These are phyloP conservation scores for Pyrenophora teres DNA, from an alignment of 2,329 filamentous ascomycete species.

Conservation along the genomic window DNA sequence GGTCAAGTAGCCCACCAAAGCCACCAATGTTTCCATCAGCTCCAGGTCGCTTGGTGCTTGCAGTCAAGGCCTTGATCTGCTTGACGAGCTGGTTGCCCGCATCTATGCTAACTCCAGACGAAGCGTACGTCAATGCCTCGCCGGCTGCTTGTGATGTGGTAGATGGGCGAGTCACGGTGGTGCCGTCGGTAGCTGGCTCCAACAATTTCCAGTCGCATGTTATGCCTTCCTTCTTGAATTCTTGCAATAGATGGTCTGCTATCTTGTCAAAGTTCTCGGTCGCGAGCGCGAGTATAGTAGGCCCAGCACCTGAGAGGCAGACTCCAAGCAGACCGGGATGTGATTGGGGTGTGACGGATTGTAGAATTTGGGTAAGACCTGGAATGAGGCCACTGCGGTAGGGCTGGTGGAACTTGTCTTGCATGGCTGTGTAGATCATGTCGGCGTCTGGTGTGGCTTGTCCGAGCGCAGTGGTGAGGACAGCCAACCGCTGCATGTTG, in stretches of 20 bases:
- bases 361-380: conserved; percentile 85
- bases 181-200: conserved; percentile 78
- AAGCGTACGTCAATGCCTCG: conserved; percentile 77
- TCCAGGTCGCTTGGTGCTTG: conserved; percentile 80
- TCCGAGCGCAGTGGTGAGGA: conserved; percentile 86
- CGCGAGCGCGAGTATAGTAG: conserved; percentile 90
- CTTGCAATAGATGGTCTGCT: conserved; percentile 74
- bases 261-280: conserved; percentile 89
- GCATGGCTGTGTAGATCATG: conserved; percentile 97
- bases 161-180: conserved; percentile 46
- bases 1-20: conserved; percentile 86
- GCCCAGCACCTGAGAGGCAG: conserved; percentile 91
- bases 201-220: conserved; percentile 85
- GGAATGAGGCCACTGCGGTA: conserved; percentile 92
- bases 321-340: conserved; percentile 91
- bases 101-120: conserved; percentile 92
- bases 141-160: conserved; percentile 24
- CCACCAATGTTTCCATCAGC: conserved; percentile 94
- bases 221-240: conserved; percentile 74
- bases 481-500: conserved; percentile 91
- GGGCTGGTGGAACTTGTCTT: conserved; percentile 96
- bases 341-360: conserved; percentile 84
- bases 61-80: conserved; percentile 88
- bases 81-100: conserved; percentile 91
- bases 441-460: conserved; percentile 88